A percentile compares a stretch with the other conserved stretches of the same genome.
Conservation (phyloP, 2,329 filamentous ascomycete species). For the Curvularia lunata region DNA sequence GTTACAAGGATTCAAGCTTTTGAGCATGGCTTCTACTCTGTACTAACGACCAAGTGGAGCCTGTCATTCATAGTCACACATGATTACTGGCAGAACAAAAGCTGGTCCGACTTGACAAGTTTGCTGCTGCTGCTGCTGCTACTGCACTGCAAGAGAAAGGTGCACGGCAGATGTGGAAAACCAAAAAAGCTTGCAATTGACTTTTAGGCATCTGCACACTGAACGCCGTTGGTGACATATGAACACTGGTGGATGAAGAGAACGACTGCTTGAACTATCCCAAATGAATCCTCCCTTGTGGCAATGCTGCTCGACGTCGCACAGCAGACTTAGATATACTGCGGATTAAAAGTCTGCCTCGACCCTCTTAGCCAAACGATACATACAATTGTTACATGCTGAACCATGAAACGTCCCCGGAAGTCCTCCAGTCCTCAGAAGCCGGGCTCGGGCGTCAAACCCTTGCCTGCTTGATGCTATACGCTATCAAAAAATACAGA, state of each 20-base stretch:
- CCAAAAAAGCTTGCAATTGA: not conserved
- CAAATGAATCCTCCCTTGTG: constrained; percentile 29
- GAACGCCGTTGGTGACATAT: not conserved
- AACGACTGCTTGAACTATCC: constrained; percentile 39
- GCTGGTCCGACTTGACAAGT: no score
- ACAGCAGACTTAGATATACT: constrained; percentile 35
- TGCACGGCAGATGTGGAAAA: not conserved
- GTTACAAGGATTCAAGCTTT: not conserved
- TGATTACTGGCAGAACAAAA: not conserved
- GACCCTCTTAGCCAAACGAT: constrained; percentile 43
- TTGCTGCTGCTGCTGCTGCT: no score
- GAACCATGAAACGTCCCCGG: constrained; percentile 35
- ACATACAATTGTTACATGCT: constrained; percentile 46
- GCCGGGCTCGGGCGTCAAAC: constrained; percentile 31
- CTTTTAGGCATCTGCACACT: not conserved
- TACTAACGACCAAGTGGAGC: not conserved
- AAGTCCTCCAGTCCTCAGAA: constrained; percentile 34
- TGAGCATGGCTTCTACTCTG: not conserved
- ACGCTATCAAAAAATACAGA: constrained; percentile 44
- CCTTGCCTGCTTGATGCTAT: constrained; percentile 36
- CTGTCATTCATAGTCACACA: not conserved
- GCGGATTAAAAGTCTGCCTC: constrained; percentile 44
- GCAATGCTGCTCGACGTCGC: constrained; percentile 26
- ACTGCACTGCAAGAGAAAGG: no score
- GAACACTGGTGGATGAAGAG: constrained; percentile 24